Evolutionary conservation across 2,329 filamentous ascomycete species (phyloP).

Genomic region (Cylindrodendrum hubeiense): DNA sequence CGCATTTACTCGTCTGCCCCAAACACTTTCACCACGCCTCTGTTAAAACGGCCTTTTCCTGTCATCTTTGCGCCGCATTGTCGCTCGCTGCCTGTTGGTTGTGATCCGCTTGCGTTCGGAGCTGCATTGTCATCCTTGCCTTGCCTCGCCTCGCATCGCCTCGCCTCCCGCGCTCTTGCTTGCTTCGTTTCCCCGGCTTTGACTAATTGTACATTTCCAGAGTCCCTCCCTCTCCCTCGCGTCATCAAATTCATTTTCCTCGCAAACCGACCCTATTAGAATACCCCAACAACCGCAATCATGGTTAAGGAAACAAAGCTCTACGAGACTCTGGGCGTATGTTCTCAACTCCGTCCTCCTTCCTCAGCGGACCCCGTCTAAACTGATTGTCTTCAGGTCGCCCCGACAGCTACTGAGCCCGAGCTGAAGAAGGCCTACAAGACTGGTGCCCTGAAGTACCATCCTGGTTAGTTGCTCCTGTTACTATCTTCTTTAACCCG

Average conservation of each 20-base stretch:
- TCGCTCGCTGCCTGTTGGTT: neutral
- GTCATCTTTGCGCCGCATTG: conserved; percentile 4
- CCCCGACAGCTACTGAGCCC: conserved; percentile 82
- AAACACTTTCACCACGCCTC: neutral
- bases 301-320: conserved; percentile 86
- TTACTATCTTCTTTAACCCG: neutral
- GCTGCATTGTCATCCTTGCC: conserved; percentile 4
- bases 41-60: no score
- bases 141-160: neutral
- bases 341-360: conserved; percentile 43
- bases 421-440: conserved; percentile 95
- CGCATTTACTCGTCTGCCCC: neutral
- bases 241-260: conserved; percentile 19
- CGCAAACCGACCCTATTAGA: conserved; percentile 18
- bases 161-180: neutral
- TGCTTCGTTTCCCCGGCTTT: conserved; percentile 3
- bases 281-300: conserved; percentile 49
- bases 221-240: conserved; percentile 28
- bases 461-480: conserved; percentile 74
- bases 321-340: conserved; percentile 84
- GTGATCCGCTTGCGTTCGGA: conserved; percentile 2
- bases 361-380: conserved; percentile 23
- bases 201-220: conserved; percentile 38
- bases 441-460: conserved; percentile 83
- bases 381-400: conserved; percentile 66